These are phyloP conservation scores for Ustilago trichophora DNA, from an alignment of 1,284 basidiomycete genomes.

Conservation along the genomic window DNA sequence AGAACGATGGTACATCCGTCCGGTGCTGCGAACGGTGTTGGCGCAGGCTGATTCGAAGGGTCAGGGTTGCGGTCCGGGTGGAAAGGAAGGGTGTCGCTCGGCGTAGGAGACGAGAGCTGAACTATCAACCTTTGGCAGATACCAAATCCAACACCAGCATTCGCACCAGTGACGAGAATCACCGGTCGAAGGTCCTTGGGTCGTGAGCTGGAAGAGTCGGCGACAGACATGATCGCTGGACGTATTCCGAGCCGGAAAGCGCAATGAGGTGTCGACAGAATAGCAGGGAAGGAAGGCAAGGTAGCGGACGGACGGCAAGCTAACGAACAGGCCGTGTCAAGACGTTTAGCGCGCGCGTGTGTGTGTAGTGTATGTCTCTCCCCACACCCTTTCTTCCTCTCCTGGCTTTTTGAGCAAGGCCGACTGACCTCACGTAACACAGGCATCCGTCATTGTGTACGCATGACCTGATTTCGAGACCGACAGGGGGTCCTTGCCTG, in stretches of 20 bases:
- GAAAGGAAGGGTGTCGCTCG: slow-evolving; percentile 53
- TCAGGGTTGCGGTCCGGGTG: slow-evolving; percentile 31
- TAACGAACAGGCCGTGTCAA: too few species aligned
- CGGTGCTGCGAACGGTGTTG: slow-evolving; percentile 62
- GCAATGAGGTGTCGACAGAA: too few species aligned
- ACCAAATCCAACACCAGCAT: slow-evolving; percentile 64
- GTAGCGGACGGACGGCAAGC: too few species aligned
- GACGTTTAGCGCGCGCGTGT: too few species aligned
- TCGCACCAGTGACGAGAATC: slow-evolving; percentile 64
- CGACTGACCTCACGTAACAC: too few species aligned
- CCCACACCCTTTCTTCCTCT: too few species aligned
- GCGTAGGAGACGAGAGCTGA: slow-evolving; percentile 63
- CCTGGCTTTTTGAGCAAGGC: too few species aligned
- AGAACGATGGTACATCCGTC: slow-evolving; percentile 64
- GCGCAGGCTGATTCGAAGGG: slow-evolving; percentile 18
- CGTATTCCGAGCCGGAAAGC: not conserved
- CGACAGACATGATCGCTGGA: slow-evolving; percentile 17
- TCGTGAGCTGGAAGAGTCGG: slow-evolving; percentile 13
- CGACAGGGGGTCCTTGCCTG: too few species aligned
- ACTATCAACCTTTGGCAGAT: slow-evolving; percentile 64
- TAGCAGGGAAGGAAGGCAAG: too few species aligned
- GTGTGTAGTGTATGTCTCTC: too few species aligned
- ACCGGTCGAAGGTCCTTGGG: slow-evolving; percentile 50
- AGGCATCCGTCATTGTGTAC: not conserved
- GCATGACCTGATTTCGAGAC: slow-evolving; percentile 19